phyloP scores from a whole-genome alignment of 768 basidiomycete genomes.

The Kwoniella sp. region DNA sequence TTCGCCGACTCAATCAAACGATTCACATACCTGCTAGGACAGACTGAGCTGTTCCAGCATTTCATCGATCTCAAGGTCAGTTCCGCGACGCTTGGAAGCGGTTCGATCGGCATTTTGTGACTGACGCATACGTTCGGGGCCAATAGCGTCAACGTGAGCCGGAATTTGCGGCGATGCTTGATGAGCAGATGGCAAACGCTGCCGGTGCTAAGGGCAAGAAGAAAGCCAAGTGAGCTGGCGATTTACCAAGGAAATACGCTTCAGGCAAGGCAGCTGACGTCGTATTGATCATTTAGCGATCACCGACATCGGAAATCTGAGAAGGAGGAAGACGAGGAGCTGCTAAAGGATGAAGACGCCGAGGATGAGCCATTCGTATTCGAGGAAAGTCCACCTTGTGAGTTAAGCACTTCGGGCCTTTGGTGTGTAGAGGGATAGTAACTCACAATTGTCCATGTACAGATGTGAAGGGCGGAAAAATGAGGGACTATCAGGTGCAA shows the following conservation, averaged over 20 bases:
- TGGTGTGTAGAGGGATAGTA: too few relatives aligned
- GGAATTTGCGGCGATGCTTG: slow-evolving; percentile 85
- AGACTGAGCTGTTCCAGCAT: slow-evolving; percentile 97
- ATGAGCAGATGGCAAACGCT: slow-evolving; percentile 64
- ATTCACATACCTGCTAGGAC: slow-evolving; percentile 95
- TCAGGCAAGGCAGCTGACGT: slow-evolving; percentile 7
- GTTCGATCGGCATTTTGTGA: not conserved
- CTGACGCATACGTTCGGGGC: not conserved
- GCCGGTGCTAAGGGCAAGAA: slow-evolving; percentile 80
- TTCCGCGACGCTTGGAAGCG: too few relatives aligned
- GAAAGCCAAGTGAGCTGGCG: slow-evolving; percentile 67
- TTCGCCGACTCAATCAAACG: slow-evolving; percentile 91
- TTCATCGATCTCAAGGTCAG: slow-evolving; percentile 93
- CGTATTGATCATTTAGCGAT: slow-evolving; percentile 61
- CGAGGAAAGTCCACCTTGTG: slow-evolving; percentile 89
- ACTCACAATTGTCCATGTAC: slow-evolving; percentile 3
- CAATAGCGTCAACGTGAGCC: slow-evolving; percentile 82
- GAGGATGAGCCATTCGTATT: slow-evolving; percentile 92
- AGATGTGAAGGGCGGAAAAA: slow-evolving; percentile 82
- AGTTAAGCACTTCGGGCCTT: slow-evolving; percentile 36
- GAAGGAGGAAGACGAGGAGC: slow-evolving; percentile 96
- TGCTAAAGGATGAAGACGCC: slow-evolving; percentile 84
- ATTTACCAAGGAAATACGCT: not conserved
- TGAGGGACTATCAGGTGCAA: slow-evolving; percentile 93
- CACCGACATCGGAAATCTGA: slow-evolving; percentile 91